Evolutionary conservation across 192 early-diverging fungal species (phyloP).

Genomic region (Coemansia sp.): DNA sequence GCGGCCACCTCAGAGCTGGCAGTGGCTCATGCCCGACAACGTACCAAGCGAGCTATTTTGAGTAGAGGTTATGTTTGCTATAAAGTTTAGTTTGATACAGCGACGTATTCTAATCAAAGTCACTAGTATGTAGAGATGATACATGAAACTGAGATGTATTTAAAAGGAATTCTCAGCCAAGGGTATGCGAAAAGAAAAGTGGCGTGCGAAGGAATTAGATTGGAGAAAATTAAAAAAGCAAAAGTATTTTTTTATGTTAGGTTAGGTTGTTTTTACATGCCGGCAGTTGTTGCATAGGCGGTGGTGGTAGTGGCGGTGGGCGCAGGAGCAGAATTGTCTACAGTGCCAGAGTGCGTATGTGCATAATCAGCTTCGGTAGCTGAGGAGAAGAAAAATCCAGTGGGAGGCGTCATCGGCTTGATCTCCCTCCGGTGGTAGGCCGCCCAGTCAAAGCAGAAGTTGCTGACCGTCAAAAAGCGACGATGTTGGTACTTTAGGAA

Average conservation of each 20-base stretch:
- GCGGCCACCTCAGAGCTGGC: conserved; percentile 42
- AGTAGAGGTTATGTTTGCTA: not conserved
- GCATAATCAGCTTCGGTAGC: not conserved
- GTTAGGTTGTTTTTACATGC: conserved; percentile 5
- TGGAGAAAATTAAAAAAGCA: not conserved
- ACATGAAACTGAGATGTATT: not conserved
- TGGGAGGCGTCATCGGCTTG: conserved; percentile 21
- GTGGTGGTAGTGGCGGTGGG: not conserved
- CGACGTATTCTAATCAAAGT: not conserved
- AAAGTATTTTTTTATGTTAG: not conserved
- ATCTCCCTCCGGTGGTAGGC: conserved; percentile 41
- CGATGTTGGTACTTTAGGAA: conserved; percentile 83
- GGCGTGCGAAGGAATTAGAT: not conserved
- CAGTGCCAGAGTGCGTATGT: not conserved
- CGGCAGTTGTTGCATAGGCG: not conserved
- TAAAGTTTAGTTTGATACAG: not conserved
- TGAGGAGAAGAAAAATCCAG: conserved; percentile 17
- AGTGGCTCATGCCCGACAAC: conserved; percentile 39
- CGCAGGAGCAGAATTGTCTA: not conserved
- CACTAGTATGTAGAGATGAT: no score
- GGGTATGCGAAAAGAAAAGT: not conserved
- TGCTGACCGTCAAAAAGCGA: conserved; percentile 77
- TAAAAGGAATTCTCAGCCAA: not conserved
- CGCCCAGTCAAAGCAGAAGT: conserved; percentile 84
- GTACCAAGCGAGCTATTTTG: conserved; percentile 24